Evolutionary conservation across 163 green algal species (phyloP).

Genomic region (Scenedesmus sp.): DNA sequence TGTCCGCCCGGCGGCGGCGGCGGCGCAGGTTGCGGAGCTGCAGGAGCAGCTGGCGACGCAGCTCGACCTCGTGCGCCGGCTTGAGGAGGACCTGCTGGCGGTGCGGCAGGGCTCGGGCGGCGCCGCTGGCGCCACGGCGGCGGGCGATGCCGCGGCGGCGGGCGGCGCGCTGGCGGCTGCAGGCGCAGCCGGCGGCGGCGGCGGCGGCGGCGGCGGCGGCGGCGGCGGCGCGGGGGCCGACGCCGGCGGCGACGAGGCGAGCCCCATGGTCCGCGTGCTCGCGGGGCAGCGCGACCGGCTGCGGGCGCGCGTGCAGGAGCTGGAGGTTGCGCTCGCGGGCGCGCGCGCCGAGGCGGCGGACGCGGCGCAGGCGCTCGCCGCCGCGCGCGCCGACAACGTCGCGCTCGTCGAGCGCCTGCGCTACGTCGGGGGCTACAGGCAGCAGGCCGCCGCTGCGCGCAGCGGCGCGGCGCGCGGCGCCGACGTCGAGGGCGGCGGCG

Average conservation of each 20-base stretch:
- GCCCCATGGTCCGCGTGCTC: conserved; percentile 80
- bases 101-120: conserved; percentile 11
- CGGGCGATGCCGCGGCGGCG: neutral
- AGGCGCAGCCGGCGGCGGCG: conserved; percentile 33
- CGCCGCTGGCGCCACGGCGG: too few relatives aligned
- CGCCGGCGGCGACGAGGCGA: conserved; percentile 40
- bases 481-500: conserved; percentile 54
- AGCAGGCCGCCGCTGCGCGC: conserved; percentile 20
- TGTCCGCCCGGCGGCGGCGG: neutral
- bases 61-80: conserved; percentile 59
- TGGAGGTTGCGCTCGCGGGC: conserved; percentile 72
- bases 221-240: neutral
- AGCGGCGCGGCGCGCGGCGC: neutral
- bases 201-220: neutral
- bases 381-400: conserved; percentile 82
- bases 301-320: conserved; percentile 61
- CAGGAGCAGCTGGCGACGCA: conserved; percentile 47
- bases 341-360: conserved; percentile 36
- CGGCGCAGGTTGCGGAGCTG: conserved; percentile 21
- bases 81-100: conserved; percentile 85
- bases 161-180: conserved; percentile 17
- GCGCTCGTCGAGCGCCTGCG: conserved; percentile 86
- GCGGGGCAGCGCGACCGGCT: conserved; percentile 86
- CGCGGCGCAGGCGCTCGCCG: conserved; percentile 51
- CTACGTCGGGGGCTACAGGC: conserved; percentile 58